Conservation (phyloP, 2,329 filamentous ascomycete genomes). For the Didymella glomerata region DNA sequence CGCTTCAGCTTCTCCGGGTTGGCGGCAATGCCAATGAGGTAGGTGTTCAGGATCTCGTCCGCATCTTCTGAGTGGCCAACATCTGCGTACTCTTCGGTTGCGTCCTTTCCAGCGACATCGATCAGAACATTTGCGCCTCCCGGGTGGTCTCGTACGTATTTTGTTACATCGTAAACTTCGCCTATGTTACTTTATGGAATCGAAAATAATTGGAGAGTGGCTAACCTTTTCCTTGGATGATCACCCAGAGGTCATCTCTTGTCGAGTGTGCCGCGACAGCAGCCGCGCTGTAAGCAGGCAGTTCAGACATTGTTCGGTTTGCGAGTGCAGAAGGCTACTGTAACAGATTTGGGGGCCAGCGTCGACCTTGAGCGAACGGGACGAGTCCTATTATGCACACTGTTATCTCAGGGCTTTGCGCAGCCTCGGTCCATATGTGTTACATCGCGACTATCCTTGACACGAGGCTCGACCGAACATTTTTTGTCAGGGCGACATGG, state of each 20-base stretch:
- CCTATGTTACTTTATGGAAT: slow-evolving; percentile 1
- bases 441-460: slow-evolving; percentile 12
- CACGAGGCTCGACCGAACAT: slow-evolving; percentile 18
- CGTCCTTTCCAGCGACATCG: slow-evolving; percentile 55
- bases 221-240: slow-evolving; percentile 57
- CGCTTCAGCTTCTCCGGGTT: slow-evolving; percentile 26
- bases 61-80: slow-evolving; percentile 59
- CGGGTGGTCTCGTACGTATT: slow-evolving; percentile 68
- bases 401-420: slow-evolving; percentile 17
- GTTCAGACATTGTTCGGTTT: slow-evolving; percentile 25
- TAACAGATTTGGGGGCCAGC: slow-evolving; percentile 2
- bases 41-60: slow-evolving; percentile 52
- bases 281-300: slow-evolving; percentile 24
- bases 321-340: not conserved
- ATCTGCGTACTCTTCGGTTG: slow-evolving; percentile 55
- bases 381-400: slow-evolving; percentile 19
- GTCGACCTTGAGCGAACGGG: slow-evolving; percentile 20
- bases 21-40: slow-evolving; percentile 39
- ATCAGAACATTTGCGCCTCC: slow-evolving; percentile 52
- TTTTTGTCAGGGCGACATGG: slow-evolving; percentile 14
- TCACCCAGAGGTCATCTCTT: slow-evolving; percentile 63
- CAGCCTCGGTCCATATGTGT: slow-evolving; percentile 21
- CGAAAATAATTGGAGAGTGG: not conserved
- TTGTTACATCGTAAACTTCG: slow-evolving; percentile 65
- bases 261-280: slow-evolving; percentile 62